phyloP scores from a whole-genome alignment of 176 grass and related monocot genomes.

The Oryza officinalis region DNA sequence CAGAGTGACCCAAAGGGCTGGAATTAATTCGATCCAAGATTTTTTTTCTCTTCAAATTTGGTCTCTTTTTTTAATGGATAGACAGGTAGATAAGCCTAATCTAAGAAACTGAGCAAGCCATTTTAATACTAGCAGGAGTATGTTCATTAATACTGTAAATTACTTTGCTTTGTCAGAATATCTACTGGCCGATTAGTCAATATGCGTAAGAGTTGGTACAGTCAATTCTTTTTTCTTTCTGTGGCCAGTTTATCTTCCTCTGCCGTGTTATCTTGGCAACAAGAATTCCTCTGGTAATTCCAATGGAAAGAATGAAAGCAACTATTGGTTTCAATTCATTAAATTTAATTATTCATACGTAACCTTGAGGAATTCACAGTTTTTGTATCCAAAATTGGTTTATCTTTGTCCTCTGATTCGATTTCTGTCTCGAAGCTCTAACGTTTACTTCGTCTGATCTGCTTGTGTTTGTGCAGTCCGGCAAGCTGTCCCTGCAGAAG shows the following conservation, averaged over 20 bases:
- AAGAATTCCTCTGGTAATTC: not conserved
- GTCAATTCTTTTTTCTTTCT: not conserved
- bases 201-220: not conserved
- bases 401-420: not conserved
- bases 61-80: not conserved
- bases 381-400: not conserved
- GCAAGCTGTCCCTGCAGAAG: slow-evolving; percentile 53
- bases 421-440: not conserved
- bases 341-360: not conserved
- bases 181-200: not conserved
- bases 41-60: not conserved
- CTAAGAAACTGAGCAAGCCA: not conserved
- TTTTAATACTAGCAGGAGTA: not conserved
- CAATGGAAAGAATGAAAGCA: not conserved
- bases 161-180: not conserved
- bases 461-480: slow-evolving; percentile 34
- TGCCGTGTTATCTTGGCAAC: not conserved
- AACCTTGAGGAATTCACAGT: not conserved
- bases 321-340: not conserved
- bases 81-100: not conserved
- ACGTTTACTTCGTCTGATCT: not conserved
- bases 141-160: not conserved
- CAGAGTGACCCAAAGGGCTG: too few relatives aligned
- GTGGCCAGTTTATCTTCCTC: not conserved
- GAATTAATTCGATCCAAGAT: not conserved